These are phyloP conservation scores for Erythrobasidium hasegawianum DNA, from an alignment of 1,284 basidiomycete genomes.

Conservation along the genomic window DNA sequence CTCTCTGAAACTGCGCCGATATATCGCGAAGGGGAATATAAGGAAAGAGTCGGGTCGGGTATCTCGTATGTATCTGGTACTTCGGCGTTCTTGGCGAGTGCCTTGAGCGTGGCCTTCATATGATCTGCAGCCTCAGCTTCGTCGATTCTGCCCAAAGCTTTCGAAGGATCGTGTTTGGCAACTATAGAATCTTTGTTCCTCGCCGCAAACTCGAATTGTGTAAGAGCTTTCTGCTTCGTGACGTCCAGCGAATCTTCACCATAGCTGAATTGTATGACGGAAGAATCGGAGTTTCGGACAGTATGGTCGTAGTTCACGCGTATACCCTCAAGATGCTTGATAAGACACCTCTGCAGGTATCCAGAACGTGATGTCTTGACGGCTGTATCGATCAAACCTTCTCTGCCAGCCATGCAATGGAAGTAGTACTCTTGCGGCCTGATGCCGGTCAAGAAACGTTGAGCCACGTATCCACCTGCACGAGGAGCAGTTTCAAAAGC, in stretches of 20 bases:
- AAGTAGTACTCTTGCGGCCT: conserved; percentile 99
- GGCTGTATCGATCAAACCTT: conserved; percentile 98
- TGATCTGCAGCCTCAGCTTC: conserved; percentile 66
- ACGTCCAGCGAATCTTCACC: conserved; percentile 96
- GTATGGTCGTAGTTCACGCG: conserved; percentile 98
- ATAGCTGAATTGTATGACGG: conserved; percentile 94
- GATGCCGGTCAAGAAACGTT: conserved; percentile 97
- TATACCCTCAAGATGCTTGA: conserved; percentile 97
- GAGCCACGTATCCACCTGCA: conserved; percentile 98
- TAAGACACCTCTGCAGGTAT: conserved; percentile 94
- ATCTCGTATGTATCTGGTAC: conserved; percentile 6
- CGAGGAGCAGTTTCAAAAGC: conserved; percentile 95
- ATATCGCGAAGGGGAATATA: conserved; percentile 73
- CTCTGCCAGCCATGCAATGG: conserved; percentile 99
- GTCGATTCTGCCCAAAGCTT: conserved; percentile 62
- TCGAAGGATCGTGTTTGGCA: conserved; percentile 66
- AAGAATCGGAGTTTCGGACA: conserved; percentile 88
- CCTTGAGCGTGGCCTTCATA: conserved; percentile 89
- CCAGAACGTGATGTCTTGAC: conserved; percentile 99
- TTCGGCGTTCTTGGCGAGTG: conserved; percentile 55
- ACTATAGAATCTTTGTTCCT: conserved; percentile 79
- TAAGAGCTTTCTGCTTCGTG: conserved; percentile 58
- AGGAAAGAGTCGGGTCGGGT: conserved; percentile 55
- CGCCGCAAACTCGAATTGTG: conserved; percentile 84
- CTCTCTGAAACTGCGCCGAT: conserved; percentile 90